These are phyloP conservation scores for Nicotiana noctiflora DNA, from an alignment of 257 asterid species.

Conservation along the genomic window DNA sequence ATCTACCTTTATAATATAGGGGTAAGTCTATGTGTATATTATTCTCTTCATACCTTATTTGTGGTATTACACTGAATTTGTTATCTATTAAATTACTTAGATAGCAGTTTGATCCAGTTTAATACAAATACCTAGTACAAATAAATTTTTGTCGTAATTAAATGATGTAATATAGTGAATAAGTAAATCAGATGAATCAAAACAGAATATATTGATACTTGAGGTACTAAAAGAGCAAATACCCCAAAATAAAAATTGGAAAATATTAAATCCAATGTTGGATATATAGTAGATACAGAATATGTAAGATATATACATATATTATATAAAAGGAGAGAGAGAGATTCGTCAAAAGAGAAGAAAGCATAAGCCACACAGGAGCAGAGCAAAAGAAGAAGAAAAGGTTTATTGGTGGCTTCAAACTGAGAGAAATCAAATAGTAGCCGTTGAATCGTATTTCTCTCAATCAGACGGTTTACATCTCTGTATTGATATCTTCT, in stretches of 20 bases:
- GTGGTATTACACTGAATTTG: too few species aligned
- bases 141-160: too few species aligned
- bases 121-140: too few species aligned
- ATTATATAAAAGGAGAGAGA: constrained; percentile 4
- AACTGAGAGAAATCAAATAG: constrained; percentile 23
- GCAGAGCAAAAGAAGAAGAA: background rate
- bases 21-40: accelerated
- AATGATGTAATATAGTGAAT: too few species aligned
- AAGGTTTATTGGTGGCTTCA: constrained; percentile 19
- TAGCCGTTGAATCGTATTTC: constrained; percentile 23
- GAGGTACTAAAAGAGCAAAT: too few species aligned
- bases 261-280: background rate
- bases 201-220: too few species aligned
- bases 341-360: constrained; percentile 3
- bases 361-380: constrained; percentile 12
- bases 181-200: too few species aligned
- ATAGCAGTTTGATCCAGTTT: too few species aligned
- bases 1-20: too few species aligned
- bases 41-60: accelerated
- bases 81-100: too few species aligned
- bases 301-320: background rate
- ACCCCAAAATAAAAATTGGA: background rate
- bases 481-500: constrained; percentile 24
- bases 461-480: constrained; percentile 10
- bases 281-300: constrained; percentile 8